Evolutionary conservation across 345 rosid species (phyloP).

Genomic region (Passiflora organensis): DNA sequence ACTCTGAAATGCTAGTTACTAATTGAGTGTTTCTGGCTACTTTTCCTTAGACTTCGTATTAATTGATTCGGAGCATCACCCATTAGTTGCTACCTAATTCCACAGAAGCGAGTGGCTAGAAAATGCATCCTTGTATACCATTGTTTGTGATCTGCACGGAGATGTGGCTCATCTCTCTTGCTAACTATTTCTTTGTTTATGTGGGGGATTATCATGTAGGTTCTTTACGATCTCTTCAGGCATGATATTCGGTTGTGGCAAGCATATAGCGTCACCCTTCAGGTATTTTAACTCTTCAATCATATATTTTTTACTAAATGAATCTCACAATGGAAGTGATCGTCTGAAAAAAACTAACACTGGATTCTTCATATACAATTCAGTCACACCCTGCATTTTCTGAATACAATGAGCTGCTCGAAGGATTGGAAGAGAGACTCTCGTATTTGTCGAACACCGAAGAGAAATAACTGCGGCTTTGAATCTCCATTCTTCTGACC

Average conservation of each 20-base stretch:
- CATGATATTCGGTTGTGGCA: constrained; percentile 73
- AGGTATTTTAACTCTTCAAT: background rate
- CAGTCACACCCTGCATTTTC: constrained; percentile 64
- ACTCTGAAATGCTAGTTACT: constrained; percentile 1
- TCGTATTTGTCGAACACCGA: constrained; percentile 29
- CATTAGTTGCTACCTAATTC: too few species aligned
- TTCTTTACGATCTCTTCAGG: constrained; percentile 80
- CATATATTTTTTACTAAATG: background rate
- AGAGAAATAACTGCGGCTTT: constrained; percentile 16
- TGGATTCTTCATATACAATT: constrained; percentile 1
- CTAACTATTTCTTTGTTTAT: background rate
- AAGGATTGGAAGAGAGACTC: constrained; percentile 55
- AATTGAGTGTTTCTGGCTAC: background rate
- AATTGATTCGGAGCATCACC: too few species aligned
- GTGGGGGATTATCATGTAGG: constrained; percentile 37
- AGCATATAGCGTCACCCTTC: constrained; percentile 73
- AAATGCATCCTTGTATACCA: background rate
- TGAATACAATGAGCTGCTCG: constrained; percentile 72
- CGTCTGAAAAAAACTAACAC: constrained; percentile 3
- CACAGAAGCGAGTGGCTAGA: background rate
- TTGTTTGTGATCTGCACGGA: background rate
- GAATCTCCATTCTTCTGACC: background rate
- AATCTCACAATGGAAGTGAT: background rate
- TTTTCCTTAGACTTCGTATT: background rate
- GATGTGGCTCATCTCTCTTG: background rate